Evolutionary conservation across 2,329 filamentous ascomycete genomes (phyloP), one percentile per base, ranked within the genome.

Genomic region (Metarhizium sp.): DNA sequence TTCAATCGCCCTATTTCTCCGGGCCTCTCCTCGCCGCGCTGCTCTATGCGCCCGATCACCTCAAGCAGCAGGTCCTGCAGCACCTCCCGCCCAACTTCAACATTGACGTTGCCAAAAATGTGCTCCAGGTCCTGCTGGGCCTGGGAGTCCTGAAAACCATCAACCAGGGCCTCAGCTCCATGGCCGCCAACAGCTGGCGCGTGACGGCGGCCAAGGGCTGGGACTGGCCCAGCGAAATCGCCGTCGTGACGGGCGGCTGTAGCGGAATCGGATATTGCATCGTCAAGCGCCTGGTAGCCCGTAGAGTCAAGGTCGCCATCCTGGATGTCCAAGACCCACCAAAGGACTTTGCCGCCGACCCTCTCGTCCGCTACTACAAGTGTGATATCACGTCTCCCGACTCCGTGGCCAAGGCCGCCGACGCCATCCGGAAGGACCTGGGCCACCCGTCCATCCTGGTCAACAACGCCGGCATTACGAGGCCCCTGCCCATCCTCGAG

Each of bases 401-500:
- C 6, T 74, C 74, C 0, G 74, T 83, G 2, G 67, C 71, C 18
- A 64, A 68, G 2, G 74, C 70, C 0, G 77, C 76, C 34, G 61
- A 66, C 4, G 59, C 65, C 0, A 55, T 79, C 13, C 67, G 69
- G 2, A 59, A 65, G 8, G 66, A 71, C 3, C 70, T 87, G 36
- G 86, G 85, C 25, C 65, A 79, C 51, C 86, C 86, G 0, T 86
- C 85, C 0, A 75, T 90, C 55, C 75, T 90, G 2, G 83, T 88
- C 72, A 87, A 88, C 72, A 88, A 88, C 63, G 85, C 85, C 5
- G 85, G 85, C 58, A 76, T 86, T 49, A 79, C 77, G 10, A 75
- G 75, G 50, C 82, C 81, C 48, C 78, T 78, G 58, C 75, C 76
- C 11, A 79, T 90, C 60, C 76, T 89, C 51, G 73, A 78, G 29